Base-by-base conservation (phyloP, 352 stramenopile genomes). In the Globisporangium nunn region DNA sequence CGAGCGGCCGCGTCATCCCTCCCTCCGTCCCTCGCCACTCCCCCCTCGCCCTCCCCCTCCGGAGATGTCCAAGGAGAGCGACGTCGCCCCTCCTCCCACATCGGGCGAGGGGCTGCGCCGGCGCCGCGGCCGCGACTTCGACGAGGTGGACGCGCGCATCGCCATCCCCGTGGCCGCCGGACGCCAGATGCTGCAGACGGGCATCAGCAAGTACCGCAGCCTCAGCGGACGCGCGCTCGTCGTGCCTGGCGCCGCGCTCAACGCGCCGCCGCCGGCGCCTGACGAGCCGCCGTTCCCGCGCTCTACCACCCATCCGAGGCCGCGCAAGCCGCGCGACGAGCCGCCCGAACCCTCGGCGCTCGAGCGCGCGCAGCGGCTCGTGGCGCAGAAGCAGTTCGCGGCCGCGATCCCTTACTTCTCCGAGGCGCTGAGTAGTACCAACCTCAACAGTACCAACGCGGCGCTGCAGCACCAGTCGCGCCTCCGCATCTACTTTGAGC, bases 71-170 rank as follows among this genome's bases (percentile, higher is more conserved):
- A 43, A 43, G 37, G 37, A 17, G 37, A 43, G 37, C 37, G 37
- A 17, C 37, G 11, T 17, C 37, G 11, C 37, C 37, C 37, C 37
- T 12, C 37, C 37, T 17, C 37, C 37, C 3, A 12, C 37, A 15
- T 4, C 37, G 11, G 23, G 37, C 12, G 43, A 56, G 15, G 39
- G 59, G 56, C 58, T 64, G 50, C 57, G 30, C 58, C 62, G 54
- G 61, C 63, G 57, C 44, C 52, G 29, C 52, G 43, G 52, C 7
- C 65, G 65, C 46, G 62, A 52, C 8, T 74, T 62, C 43, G 61
- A 80, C 50, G 79, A 85, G 29, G 80, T 90, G 59, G 80, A 90
- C 67, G 78, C 74, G 54, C 63, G 74, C 66, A 90, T 90, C 58
- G 77, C 77, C 14, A 87, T 90, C 65, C 80, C 80, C n/a, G 52